Base-by-base conservation (phyloP, 2,329 filamentous ascomycete species). In the Colletotrichum tropicicola region DNA sequence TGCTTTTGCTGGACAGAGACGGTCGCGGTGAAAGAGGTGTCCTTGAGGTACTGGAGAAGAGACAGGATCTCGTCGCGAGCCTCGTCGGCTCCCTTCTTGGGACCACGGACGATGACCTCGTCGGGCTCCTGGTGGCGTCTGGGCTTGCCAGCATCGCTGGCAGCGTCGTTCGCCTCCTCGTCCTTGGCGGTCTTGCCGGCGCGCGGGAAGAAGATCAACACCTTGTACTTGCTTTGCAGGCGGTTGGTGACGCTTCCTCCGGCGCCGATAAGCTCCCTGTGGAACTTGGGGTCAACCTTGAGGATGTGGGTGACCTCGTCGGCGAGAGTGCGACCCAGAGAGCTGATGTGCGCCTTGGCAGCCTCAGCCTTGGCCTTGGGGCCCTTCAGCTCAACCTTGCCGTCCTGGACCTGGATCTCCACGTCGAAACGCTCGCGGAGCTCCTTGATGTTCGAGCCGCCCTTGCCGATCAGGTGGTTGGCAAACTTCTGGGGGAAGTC, bases 401-500 rank as follows among this genome's bases (percentile, higher is more conserved):
- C 96, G 72, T 98, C 93, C 70, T 97, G 90, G 39, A 98, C 91
- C 79, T 98, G 94, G 68, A 99, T 91, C 63, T 91, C 88, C 5
- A 91, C 89, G 64, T 91, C 88, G 65, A 90, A 91, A 68, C 86
- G 86, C 67, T 91, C 89, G 48, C 88, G 85, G 37, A 91, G 80
- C 71, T 91, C 88, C 58, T 84, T 84, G 71, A 91, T 89, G 73
- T 89, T 86, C 77, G 87, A 89, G 17, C 89, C 89, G 52, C 87
- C 85, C 77, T 90, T 91, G 56, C 89, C 89, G 72, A 91, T 90
- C 3, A 91, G 86, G 75, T 97, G 91, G 77, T 97, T 97, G 68
- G 94, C 94, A 74, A 89, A 97, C 79, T 97, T 97, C 75, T 97
- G 92, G 7, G 95, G 95, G 82, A 97, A 99, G 68, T 97, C 93